Base-by-base conservation (phyloP, 1,284 basidiomycete species). In the Ceratorhiza oryzae-sativae region DNA sequence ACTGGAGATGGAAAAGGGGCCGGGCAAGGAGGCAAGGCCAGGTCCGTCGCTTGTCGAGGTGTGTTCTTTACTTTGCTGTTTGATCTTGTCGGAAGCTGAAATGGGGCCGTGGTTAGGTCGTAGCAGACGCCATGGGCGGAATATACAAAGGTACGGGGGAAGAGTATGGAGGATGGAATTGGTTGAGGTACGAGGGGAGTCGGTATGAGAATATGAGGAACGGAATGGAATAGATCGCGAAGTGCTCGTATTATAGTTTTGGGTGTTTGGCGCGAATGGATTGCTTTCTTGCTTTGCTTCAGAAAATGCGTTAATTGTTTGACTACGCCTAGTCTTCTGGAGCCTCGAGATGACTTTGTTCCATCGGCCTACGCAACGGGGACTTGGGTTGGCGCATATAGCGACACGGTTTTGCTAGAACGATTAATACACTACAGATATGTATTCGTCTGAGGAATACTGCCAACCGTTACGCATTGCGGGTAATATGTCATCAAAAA, bases 61-160 rank as follows among this genome's bases (percentile, higher is more conserved):
- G 41, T 2, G 48, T 10, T n/a, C n/a, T 41, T 20, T 48, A 13
- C 48, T 20, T 36, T 4, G 6, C 30, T 27, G 27, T 25, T 8
- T 23, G n/a, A 27, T 34, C 20, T 59, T 34, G n/a, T 5, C 4
- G 6, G 18, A 10, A 6, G 4, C 39, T 59, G 15, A 59, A 20
- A 13, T 30, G 3, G 15, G 30, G 10, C 15, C 34, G n/a, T 45
- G 93, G 27, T 82, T 68, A 82, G 71, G 83, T 89, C 27, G 89
- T 93, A 41, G 91, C 90, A 78, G 83, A 90, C 41, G 84, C 86
- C 20, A 92, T 93, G 90, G 91, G 91, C 18, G 82, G 84, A n/a
- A 70, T 70, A 46, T 70, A 41, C 36, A 59, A 34, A 18, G 71
- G 61, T 39, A 62, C 53, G 23, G 79, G 92, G 72, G 88, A 92